Base-by-base conservation (phyloP, 768 basidiomycete species). In the Boletus rubropictus region DNA sequence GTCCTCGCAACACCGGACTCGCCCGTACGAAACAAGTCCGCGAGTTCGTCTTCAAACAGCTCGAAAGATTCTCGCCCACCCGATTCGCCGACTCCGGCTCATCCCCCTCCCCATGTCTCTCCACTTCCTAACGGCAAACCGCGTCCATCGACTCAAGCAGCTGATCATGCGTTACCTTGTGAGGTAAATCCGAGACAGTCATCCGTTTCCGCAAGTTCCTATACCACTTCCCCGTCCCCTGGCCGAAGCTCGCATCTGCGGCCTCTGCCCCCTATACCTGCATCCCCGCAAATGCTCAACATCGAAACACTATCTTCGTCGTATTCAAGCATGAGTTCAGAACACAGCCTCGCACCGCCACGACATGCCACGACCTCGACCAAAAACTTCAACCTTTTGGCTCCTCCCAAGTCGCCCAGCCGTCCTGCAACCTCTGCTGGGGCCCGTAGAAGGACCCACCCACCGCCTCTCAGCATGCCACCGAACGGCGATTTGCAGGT, bases 361-460 rank as follows among this genome's bases (percentile, higher is more conserved):
- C 57, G 49, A 34, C 59, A 28, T 15, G 39, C 24, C 29, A 34
- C 22, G 6, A 29, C 50, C 8, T 50, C 49, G 18, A 34, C 39
- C 15, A 45, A 15, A 17, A 52, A 46, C n/a, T 22, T 38, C 15
- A 7, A 48, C 18, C 24, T 43, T 1, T 45, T 44, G 2, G 2
- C 20, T 21, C 15, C 10, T 25, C 46, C 58, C 49, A 60, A 48
- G 55, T 35, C 60, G 0, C 46, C 55, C 6, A 44, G 51, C 11
- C 67, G 75, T 18, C 72, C 75, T 24, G 64, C 73, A 14, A 75
- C 75, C 10, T 70, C 73, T 39, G 62, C 66, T n/a, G 65, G 68
- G 20, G 25, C 56, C n/a, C 39, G 50, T 0, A 51, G 53, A 32
- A 49, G 47, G n/a, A 33, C 46, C 24, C 53, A 40, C 33, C 31